phyloP scores from a whole-genome alignment of 2,329 filamentous ascomycete genomes.

The Diaporthe vaccinii region DNA sequence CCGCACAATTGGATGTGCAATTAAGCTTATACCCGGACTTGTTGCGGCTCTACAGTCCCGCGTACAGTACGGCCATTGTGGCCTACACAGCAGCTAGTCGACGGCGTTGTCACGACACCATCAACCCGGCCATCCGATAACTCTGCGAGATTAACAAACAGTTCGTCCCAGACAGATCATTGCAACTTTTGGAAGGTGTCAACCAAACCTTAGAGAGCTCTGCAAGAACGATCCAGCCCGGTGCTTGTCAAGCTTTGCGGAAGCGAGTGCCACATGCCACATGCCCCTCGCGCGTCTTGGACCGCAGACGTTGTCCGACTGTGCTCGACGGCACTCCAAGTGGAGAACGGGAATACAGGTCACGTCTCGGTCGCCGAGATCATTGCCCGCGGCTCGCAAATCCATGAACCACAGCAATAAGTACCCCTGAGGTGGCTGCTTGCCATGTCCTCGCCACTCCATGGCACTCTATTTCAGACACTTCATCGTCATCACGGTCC shows the following conservation, averaged over 20 bases:
- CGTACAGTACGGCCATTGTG: background rate
- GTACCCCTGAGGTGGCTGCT: background rate
- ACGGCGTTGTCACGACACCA: background rate
- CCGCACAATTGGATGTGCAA: background rate
- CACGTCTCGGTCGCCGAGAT: constrained; percentile 13
- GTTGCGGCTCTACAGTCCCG: constrained; percentile 14
- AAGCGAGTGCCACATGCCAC: background rate
- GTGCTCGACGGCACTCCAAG: background rate
- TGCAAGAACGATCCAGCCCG: background rate
- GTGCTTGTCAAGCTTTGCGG: background rate
- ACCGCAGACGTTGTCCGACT: background rate
- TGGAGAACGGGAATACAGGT: background rate
- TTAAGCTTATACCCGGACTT: constrained; percentile 29
- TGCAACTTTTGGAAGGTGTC: constrained; percentile 16
- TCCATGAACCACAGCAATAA: background rate
- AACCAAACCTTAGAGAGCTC: background rate
- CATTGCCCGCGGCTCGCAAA: background rate
- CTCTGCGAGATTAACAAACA: background rate
- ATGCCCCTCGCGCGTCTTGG: background rate
- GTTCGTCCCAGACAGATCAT: constrained; percentile 9
- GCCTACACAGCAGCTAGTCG: background rate
- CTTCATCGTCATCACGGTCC: background rate
- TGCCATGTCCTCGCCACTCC: constrained; percentile 8
- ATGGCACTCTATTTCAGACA: constrained; percentile 18
- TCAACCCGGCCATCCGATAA: constrained; percentile 1